Conservation (phyloP, 768 basidiomycete genomes). For the Auriscalpium orientale region DNA sequence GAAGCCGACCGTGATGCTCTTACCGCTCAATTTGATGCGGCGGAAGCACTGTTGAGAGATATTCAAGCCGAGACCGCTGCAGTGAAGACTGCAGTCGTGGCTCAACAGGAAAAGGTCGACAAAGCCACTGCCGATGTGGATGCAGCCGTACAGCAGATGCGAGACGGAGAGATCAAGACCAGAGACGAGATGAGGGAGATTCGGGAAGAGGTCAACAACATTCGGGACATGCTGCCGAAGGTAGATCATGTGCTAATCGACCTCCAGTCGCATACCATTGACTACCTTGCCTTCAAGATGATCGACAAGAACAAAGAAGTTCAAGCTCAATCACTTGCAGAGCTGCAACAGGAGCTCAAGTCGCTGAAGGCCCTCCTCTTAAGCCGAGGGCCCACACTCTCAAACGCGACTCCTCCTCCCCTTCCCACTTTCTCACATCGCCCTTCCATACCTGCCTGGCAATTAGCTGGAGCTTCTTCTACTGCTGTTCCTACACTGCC, state of each 20-base stretch:
- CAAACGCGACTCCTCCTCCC: constrained; percentile 45
- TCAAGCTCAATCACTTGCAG: constrained; percentile 74
- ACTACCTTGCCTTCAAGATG: constrained; percentile 48
- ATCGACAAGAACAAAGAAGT: constrained; percentile 87
- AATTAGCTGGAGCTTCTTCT: constrained; percentile 44
- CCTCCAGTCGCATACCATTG: constrained; percentile 1
- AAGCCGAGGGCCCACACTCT: constrained; percentile 50
- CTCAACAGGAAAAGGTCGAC: constrained; percentile 67
- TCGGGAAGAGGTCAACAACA: constrained; percentile 81
- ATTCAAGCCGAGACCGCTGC: constrained; percentile 73
- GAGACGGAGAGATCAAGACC: constrained; percentile 68
- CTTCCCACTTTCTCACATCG: constrained; percentile 43
- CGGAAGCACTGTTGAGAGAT: constrained; percentile 71
- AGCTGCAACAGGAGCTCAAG: constrained; percentile 90
- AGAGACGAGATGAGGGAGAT: constrained; percentile 88
- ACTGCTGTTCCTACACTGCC: constrained; percentile 1
- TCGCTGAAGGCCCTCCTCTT: constrained; percentile 87
- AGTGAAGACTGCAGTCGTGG: constrained; percentile 65
- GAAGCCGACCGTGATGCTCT: constrained; percentile 82
- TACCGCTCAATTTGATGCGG: constrained; percentile 83
- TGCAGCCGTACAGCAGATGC: constrained; percentile 63
- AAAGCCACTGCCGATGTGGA: constrained; percentile 68
- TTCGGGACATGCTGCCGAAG: constrained; percentile 90
- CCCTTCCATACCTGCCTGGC: constrained; percentile 88
- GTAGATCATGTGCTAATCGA: constrained; percentile 34